A percentile compares a stretch with the other conserved stretches of the same genome.
Conservation (phyloP, 768 basidiomycete genomes). For the Rubroboletus pulcherrimus region DNA sequence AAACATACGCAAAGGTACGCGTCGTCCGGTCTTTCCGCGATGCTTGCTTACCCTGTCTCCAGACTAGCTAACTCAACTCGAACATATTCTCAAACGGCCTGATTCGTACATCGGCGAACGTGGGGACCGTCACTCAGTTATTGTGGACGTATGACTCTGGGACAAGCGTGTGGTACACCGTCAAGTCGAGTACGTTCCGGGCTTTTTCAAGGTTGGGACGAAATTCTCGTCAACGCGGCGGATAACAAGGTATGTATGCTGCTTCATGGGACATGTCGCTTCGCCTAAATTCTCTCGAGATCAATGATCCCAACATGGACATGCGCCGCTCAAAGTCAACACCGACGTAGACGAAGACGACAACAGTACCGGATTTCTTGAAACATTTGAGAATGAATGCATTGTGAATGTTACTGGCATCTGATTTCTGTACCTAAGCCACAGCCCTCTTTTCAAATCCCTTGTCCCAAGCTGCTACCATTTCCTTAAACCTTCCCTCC, state of each 20-base stretch:
- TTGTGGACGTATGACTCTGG: constrained; percentile 95
- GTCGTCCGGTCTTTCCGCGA: background rate
- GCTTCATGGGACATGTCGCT: background rate
- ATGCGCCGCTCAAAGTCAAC: constrained; percentile 66
- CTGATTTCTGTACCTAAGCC: too few species aligned
- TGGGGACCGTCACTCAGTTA: constrained; percentile 77
- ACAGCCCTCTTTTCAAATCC: too few species aligned
- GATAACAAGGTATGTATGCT: constrained; percentile 86
- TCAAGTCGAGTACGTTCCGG: constrained; percentile 89
- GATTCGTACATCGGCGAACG: constrained; percentile 95
- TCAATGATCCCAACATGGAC: constrained; percentile 91
- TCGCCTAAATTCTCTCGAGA: constrained; percentile 42
- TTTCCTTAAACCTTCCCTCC: too few species aligned
- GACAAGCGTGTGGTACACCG: constrained; percentile 77
- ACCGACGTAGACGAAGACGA: constrained; percentile 87
- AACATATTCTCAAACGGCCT: constrained; percentile 89
- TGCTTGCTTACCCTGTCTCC: background rate
- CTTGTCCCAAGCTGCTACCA: too few species aligned
- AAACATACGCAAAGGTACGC: constrained; percentile 84
- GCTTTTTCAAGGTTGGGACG: constrained; percentile 98
- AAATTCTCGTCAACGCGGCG: constrained; percentile 98
- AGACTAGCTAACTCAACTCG: constrained; percentile 84
- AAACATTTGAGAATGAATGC: too few species aligned
- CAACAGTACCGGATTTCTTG: constrained; percentile 51
- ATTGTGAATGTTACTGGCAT: too few species aligned